Percentiles rank a stretch among this genome's conserved stretches.
phyloP scores from a whole-genome alignment of 2,329 filamentous ascomycete genomes.

The Fusarium sp. region DNA sequence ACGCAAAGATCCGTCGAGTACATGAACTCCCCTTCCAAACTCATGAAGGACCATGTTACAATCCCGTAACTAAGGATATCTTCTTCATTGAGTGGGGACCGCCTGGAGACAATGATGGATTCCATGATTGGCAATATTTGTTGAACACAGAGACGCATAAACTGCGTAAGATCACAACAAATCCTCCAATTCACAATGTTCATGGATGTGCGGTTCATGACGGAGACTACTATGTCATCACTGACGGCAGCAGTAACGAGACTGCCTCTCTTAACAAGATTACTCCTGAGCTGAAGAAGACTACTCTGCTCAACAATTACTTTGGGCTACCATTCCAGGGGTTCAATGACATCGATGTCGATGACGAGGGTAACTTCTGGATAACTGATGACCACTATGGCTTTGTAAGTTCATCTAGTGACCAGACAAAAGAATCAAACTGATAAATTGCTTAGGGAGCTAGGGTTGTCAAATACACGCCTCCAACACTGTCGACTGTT shows the following conservation, averaged over 20 bases:
- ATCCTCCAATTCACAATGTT: neutral
- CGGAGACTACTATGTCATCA: neutral
- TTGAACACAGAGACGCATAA: neutral
- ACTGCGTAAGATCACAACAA: neutral
- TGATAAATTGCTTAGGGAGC: neutral
- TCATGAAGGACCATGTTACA: neutral
- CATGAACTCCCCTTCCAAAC: neutral
- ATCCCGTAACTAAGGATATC: neutral
- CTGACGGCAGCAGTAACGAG: neutral
- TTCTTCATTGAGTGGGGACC: conserved; percentile 1
- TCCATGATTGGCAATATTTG: neutral
- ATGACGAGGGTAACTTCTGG: neutral
- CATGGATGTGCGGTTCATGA: neutral
- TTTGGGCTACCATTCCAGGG: neutral
- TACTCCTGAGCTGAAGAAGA: neutral
- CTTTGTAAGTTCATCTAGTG: neutral
- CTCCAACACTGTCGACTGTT: neutral
- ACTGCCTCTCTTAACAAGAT: neutral
- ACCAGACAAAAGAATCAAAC: neutral
- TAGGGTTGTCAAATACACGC: neutral
- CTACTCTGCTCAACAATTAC: neutral
- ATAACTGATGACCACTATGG: neutral
- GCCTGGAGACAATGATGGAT: neutral
- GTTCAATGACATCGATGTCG: neutral
- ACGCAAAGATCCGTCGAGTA: neutral